A percentile compares a stretch with the other conserved stretches of the same genome.
These are phyloP conservation scores for Linnemannia hyalina DNA, from an alignment of 192 early-diverging fungal species.

Conservation along the genomic window DNA sequence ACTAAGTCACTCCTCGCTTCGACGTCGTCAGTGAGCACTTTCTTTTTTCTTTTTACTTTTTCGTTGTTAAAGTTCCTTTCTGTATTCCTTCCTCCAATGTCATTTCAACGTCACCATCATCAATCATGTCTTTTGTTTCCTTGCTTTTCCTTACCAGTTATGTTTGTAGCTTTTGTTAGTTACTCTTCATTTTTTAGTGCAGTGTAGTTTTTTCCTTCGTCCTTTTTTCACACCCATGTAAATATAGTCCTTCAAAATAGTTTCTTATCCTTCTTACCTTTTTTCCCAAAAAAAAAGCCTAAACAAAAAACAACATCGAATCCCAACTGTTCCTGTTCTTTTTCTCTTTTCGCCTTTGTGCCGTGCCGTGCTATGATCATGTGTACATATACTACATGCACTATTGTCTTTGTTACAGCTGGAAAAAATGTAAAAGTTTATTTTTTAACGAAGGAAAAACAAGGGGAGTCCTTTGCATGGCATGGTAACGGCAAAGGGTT, in stretches of 20 bases:
- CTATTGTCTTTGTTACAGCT: no score
- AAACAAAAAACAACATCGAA: not conserved
- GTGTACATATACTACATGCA: not conserved
- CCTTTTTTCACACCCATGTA: not conserved
- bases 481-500: no score
- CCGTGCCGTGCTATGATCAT: no score
- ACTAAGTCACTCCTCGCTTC: conserved; percentile 7
- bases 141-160: not conserved
- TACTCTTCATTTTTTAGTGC: not conserved
- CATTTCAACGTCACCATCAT: not conserved
- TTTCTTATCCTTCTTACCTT: no score
- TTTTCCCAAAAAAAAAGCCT: no score
- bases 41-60: conserved; percentile 7
- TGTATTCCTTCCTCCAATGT: conserved; percentile 6
- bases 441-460: not conserved
- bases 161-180: conserved; percentile 9
- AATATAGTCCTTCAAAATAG: not conserved
- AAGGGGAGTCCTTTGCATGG: not conserved
- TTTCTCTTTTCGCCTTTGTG: not conserved
- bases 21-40: not conserved
- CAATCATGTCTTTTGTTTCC: conserved; percentile 14
- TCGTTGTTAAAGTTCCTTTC: not conserved
- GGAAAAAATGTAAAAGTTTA: not conserved
- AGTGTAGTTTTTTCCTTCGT: conserved; percentile 14
- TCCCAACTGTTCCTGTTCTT: not conserved